A percentile compares a stretch with the other conserved stretches of the same genome.
These are phyloP conservation scores for Lecanicillium sp. DNA, from an alignment of 2,329 filamentous ascomycete genomes.

Conservation along the genomic window DNA sequence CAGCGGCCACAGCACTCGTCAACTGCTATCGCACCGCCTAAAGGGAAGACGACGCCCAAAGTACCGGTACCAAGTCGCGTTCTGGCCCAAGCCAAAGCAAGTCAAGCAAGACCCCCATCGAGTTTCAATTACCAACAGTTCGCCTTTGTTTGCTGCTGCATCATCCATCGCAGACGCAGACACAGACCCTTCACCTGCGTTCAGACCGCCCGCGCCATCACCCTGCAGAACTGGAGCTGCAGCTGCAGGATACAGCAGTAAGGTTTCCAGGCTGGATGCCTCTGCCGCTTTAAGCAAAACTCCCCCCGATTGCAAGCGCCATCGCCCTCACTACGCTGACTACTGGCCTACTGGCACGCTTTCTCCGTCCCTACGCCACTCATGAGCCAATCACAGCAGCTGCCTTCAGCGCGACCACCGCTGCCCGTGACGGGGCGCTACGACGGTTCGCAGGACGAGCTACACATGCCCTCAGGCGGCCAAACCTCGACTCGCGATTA, in stretches of 20 bases:
- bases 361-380: background rate
- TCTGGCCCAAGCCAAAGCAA: background rate
- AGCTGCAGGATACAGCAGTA: too few relatives aligned
- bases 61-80: background rate
- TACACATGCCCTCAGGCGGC: constrained; percentile 45
- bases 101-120: background rate
- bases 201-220: too few relatives aligned
- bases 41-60: constrained; percentile 2
- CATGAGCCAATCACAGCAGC: constrained; percentile 38
- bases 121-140: background rate
- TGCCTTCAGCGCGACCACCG: constrained; percentile 26
- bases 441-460: constrained; percentile 39
- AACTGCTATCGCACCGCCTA: too few relatives aligned
- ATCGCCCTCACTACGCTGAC: background rate
- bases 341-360: background rate
- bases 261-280: too few relatives aligned
- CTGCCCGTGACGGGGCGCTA: constrained; percentile 18
- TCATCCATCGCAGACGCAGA: background rate
- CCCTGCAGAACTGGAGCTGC: too few relatives aligned
- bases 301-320: background rate
- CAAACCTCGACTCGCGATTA: constrained; percentile 45
- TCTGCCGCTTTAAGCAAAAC: background rate
- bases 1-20: background rate
- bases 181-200: too few relatives aligned
- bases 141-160: background rate